Evolutionary conservation across 2,329 filamentous ascomycete genomes (phyloP), one percentile per base, ranked within the genome.

Genomic region (Onygenales sp.): DNA sequence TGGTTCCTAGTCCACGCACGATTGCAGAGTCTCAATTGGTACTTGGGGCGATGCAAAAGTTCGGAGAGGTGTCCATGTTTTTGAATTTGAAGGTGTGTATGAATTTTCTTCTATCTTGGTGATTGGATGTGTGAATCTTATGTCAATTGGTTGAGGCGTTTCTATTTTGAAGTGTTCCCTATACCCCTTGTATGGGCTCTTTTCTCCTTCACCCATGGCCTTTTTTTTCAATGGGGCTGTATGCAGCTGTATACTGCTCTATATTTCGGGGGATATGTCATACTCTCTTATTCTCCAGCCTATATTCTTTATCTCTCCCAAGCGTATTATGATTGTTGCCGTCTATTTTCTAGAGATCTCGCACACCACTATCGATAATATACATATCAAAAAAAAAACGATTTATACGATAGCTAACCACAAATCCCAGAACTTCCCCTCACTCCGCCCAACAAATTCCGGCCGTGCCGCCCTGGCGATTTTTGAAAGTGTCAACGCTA

Each of bases 21-120:
- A 53, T 72, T 6, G 50, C 59, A 17, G 68, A 72, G 53, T 69
- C 66, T 55, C 64, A 62, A 55, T 59, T 62, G 14, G 57, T 73
- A 31, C 63, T 72, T 17, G 57, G 62, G 42, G 65, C 67, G 6
- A 59, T 73, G 14, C 69, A 72, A 56, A 67, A 69, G 60, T 72
- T 69, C 59, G 71, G 71, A 17, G 69, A 72, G 57, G 69, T 73
- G 7, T 59, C 63, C 8, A 66, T 65, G 27, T 73, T 71, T 57
- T 60, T 65, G 35, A 71, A 69, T 53, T 53, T 68, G 11, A 67
- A 65, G 59, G 69, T 72, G 59, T 21, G 50, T 43, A 31, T 17
- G 10, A 5, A 33, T 13, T 44, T 48, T 10, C 7, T 27, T 14
- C 13, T 9, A 5, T 14, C 39, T 21, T n/a, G 6, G 7, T 47